These are phyloP conservation scores for Fusarium redolens DNA, from an alignment of 2,329 filamentous ascomycete genomes.

Conservation along the genomic window DNA sequence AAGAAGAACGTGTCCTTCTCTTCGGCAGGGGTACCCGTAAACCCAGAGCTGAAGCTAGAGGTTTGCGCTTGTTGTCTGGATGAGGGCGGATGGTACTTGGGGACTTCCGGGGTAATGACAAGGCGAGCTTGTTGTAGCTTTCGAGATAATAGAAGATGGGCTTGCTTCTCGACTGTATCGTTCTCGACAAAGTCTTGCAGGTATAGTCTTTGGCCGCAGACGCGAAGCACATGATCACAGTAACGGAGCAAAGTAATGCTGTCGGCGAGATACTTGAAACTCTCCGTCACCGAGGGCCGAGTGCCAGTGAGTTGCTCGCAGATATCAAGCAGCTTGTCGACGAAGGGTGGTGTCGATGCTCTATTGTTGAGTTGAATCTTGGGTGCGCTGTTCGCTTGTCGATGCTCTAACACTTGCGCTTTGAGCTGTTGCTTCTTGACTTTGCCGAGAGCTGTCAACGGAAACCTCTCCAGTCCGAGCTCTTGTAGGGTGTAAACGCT, in stretches of 20 bases:
- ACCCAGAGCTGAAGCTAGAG: neutral
- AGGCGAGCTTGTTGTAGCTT: constrained; percentile 34
- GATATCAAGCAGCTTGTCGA: constrained; percentile 35
- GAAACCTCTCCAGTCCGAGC: constrained; percentile 53
- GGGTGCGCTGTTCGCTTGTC: neutral
- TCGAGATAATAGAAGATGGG: constrained; percentile 41
- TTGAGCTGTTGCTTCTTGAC: constrained; percentile 55
- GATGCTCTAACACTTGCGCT: constrained; percentile 33
- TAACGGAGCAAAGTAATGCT: constrained; percentile 54
- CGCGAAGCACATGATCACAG: constrained; percentile 48
- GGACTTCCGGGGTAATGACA: constrained; percentile 2
- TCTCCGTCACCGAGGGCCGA: constrained; percentile 42
- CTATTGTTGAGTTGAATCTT: neutral
- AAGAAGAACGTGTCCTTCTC: constrained; percentile 9
- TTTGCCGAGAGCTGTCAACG: constrained; percentile 58
- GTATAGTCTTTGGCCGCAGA: constrained; percentile 47
- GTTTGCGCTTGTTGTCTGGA: neutral
- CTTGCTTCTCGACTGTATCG: constrained; percentile 49
- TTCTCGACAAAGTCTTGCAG: constrained; percentile 50
- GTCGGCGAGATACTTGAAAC: constrained; percentile 48
- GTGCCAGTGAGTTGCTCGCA: constrained; percentile 49
- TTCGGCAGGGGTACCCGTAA: neutral
- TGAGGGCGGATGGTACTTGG: neutral
- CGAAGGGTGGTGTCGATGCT: constrained; percentile 14
- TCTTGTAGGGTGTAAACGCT: constrained; percentile 56